Evolutionary conservation across 495 filamentous ascomycete species (phyloP), one percentile per base, ranked within the genome.

Genomic region (Penicillium arizonense): DNA sequence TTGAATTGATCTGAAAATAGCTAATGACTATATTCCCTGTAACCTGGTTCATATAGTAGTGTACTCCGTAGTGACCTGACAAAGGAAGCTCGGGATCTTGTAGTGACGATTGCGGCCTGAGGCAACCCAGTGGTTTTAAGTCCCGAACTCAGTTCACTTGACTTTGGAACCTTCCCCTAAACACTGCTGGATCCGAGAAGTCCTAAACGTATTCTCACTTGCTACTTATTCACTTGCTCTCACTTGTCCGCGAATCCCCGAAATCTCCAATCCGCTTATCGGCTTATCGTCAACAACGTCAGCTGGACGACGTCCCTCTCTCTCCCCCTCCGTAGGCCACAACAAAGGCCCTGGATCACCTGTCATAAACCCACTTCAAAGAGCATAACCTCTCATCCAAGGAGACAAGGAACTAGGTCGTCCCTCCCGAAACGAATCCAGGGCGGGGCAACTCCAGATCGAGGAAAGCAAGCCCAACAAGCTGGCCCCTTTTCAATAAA

Each of bases 241-340:
- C 16, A 9, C 18, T 24, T 32, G 6, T 38, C 14, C 46, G 45
- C 13, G 46, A 48, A 39, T 48, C 37, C 9, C 28, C 47, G 37
- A 50, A 50, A n/a, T 50, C 37, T 33, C 37, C 28, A 23, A 37
- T 47, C 33, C 21, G 45, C 48, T 50, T 50, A 50, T 50, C 48
- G 39, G 48, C 48, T 50, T 50, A 50, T 50, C 47, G 47, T 50
- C 38, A 13, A 42, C 38, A 50, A 50, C 48, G 48, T 50, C 48
- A 50, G 38, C 30, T 50, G 39, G 45, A 26, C 35, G 33, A 35
- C 20, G 24, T 35, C 50, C 24, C 34, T 21, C 30, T 51, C 28
- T 30, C 28, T 30, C 7, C 7, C 7, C 2, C 28, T 30, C 28
- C 28, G 28, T 30, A 30, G 28, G 28, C 28, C 28, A 8, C 28